Conservation (phyloP, 1,284 basidiomycete genomes). For the Malassezia yamatoensis region DNA sequence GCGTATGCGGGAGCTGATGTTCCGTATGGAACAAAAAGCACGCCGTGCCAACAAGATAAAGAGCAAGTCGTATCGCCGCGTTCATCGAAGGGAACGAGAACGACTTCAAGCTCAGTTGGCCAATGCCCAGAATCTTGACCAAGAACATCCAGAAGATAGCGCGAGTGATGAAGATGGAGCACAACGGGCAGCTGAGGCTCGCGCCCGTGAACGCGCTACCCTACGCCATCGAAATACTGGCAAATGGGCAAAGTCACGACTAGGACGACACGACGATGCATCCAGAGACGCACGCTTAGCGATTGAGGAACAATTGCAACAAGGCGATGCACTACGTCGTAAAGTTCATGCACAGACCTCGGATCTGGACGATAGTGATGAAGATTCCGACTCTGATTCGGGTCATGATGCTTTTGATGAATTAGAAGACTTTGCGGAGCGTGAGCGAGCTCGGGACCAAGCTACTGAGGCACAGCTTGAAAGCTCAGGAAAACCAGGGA, state of each 20-base stretch:
- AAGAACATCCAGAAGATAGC: slow-evolving; percentile 30
- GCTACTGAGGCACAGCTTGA: slow-evolving; percentile 25
- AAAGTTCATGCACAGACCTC: slow-evolving; percentile 28
- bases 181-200: slow-evolving; percentile 63
- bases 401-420: slow-evolving; percentile 32
- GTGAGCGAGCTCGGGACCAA: slow-evolving; percentile 18
- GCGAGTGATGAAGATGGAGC: slow-evolving; percentile 52
- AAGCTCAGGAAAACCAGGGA: slow-evolving; percentile 23
- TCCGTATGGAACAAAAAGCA: slow-evolving; percentile 82
- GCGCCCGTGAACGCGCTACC: slow-evolving; percentile 40
- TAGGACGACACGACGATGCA: slow-evolving; percentile 24
- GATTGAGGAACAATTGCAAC: slow-evolving; percentile 32
- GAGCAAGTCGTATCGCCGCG: slow-evolving; percentile 78
- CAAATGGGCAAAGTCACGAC: slow-evolving; percentile 41
- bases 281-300: slow-evolving; percentile 33
- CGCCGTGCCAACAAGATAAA: slow-evolving; percentile 90
- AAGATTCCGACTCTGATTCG: slow-evolving; percentile 15
- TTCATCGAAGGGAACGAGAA: slow-evolving; percentile 68
- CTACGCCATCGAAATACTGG: slow-evolving; percentile 47
- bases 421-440: slow-evolving; percentile 22
- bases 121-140: neutral
- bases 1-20: slow-evolving; percentile 82
- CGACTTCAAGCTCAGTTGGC: slow-evolving; percentile 52
- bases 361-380: slow-evolving; percentile 14
- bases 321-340: slow-evolving; percentile 25